Evolutionary conservation across 768 basidiomycete genomes (phyloP), one percentile per base, ranked within the genome.

Genomic region (Leccinum truebloodii): DNA sequence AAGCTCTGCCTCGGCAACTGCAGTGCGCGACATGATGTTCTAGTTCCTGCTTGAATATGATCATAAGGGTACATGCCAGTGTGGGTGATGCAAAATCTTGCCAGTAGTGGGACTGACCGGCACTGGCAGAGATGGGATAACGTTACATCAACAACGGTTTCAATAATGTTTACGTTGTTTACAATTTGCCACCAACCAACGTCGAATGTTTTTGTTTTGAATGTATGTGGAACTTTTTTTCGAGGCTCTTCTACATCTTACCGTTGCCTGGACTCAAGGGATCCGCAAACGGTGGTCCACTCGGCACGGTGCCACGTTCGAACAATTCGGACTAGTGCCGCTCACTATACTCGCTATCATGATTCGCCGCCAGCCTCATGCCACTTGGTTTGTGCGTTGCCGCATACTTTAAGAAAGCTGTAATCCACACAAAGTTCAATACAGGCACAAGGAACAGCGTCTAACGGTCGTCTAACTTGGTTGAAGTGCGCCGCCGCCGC

Each of bases 1-100:
- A 52, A 95, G 83, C 41, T 85, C 85, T 32, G 81, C 82, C 59
- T 94, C 92, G 20, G 54, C 59, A 13, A 72, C 63, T 9, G 65
- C 56, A 22, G 24, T 24, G 10, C 65, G 69, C 1, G 57, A 35
- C 70, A 71, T 65, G 34, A n/a, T n/a, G n/a, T 13, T 34, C 28
- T 30, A 30, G 16, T 9, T n/a, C 7, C 32, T 39, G 35, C 35
- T 41, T 61, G 52, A 14, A 24, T 46, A 14, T 60, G 37, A 26
- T 26, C 24, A 16, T 61, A 34, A 48, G 18, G 28, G 34, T 1
- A 7, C 35, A 41, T 34, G 37, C 18, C 30, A 37, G 28, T 46
- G 28, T 46, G 1, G n/a, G 6, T 34, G 61, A 52, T 26, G 30
- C 32, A 24, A 28, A 46, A 14, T 2, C 32, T 3, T 8, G 20